A percentile compares a stretch with the other conserved stretches of the same genome.
These are phyloP conservation scores for Diplodia seriata DNA, from an alignment of 2,329 filamentous ascomycete genomes.

Conservation along the genomic window DNA sequence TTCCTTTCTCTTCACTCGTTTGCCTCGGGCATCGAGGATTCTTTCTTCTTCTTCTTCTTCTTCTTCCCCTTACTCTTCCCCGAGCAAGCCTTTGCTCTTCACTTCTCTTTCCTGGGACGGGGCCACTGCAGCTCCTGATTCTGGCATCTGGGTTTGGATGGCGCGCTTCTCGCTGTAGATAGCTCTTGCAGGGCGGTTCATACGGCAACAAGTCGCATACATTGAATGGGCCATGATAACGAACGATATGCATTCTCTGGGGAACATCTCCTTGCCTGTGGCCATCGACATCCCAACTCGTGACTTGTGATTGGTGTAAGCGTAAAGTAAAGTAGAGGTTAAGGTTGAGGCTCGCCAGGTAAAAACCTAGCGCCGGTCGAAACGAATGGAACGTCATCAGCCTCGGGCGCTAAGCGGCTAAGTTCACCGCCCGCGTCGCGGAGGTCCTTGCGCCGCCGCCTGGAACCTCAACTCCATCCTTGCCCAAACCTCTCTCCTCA, in stretches of 20 bases:
- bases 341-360: constrained; percentile 14
- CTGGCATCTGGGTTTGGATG: constrained; percentile 26
- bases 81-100: constrained; percentile 1
- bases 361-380: not conserved
- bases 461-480: constrained; percentile 11
- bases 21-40: not conserved
- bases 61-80: not conserved
- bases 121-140: constrained; percentile 28
- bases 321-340: constrained; percentile 2
- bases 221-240: constrained; percentile 17
- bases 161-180: constrained; percentile 26
- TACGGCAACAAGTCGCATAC: constrained; percentile 20
- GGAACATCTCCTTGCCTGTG: not conserved
- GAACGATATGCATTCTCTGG: constrained; percentile 16
- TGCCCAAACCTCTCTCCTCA: constrained; percentile 1
- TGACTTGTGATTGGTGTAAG: not conserved
- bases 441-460: not conserved
- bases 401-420: not conserved
- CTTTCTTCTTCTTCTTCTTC: not conserved
- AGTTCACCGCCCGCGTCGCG: not conserved
- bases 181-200: constrained; percentile 16
- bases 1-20: constrained; percentile 20
- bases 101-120: constrained; percentile 17
- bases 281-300: not conserved
- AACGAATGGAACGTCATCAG: constrained; percentile 11